Conservation (phyloP, 352 stramenopile genomes). For the Pythium aphanidermatum region DNA sequence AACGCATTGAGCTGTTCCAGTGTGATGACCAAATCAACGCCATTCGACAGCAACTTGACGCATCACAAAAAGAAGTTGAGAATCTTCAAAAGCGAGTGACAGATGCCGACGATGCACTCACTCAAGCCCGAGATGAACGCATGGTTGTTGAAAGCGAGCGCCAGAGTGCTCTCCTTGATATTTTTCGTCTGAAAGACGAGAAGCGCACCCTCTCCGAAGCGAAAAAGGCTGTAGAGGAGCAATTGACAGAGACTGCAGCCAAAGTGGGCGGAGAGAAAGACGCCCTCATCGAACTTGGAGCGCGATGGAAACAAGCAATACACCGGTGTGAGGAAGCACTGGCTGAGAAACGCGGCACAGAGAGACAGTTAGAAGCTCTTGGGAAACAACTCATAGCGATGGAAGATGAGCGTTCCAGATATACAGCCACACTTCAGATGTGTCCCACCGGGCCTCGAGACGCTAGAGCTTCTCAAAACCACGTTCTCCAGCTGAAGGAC, state of each 20-base stretch:
- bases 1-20: not conserved
- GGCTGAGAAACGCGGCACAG: constrained; percentile 22
- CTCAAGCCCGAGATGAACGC: constrained; percentile 1
- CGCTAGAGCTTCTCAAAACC: constrained; percentile 21
- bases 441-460: constrained; percentile 28
- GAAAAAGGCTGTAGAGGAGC: constrained; percentile 23
- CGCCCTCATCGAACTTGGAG: constrained; percentile 46
- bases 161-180: constrained; percentile 36
- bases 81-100: not conserved
- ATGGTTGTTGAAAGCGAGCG: constrained; percentile 23
- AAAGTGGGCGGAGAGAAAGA: constrained; percentile 51
- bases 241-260: constrained; percentile 17
- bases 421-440: constrained; percentile 32
- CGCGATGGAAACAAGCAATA: constrained; percentile 41
- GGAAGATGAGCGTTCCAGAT: constrained; percentile 49
- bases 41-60: not conserved
- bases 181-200: constrained; percentile 46
- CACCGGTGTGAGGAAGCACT: constrained; percentile 53
- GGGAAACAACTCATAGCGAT: constrained; percentile 33
- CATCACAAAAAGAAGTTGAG: not conserved
- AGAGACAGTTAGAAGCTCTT: constrained; percentile 28
- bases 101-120: not conserved
- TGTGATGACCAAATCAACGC: not conserved
- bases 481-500: constrained; percentile 51
- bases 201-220: constrained; percentile 24